Base-by-base conservation (phyloP, 2,329 filamentous ascomycete genomes). In the Aspergillus sp. region DNA sequence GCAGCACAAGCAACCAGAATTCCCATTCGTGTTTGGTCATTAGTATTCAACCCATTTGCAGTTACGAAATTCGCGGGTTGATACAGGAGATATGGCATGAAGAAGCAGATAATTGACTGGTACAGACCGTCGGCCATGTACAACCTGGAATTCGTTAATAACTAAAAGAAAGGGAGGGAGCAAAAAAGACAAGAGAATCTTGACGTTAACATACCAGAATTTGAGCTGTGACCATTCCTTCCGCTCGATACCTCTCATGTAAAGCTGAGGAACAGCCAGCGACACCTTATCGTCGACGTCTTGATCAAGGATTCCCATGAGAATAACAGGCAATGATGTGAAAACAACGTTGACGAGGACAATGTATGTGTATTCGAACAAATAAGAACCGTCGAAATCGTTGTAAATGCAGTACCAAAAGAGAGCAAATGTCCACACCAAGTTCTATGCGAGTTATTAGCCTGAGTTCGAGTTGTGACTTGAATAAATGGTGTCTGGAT, bases 331-430 rank as follows among this genome's bases (percentile, higher is more conserved):
- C 13, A 96, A 64, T 11, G 91, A 98, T 4, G 91, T 98, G 62
- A 98, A 98, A 36, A 88, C 83, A 57, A 98, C 68, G 65, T 96
- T 96, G 72, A 93, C 94, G 55, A 95, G 74, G 42, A 96, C 72
- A 51, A 98, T 94, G 64, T 96, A 98, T 24, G 86, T 93, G 67
- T 94, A 95, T 60, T 98, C 91, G 66, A 93, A 96, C 32, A 95
- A 77, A 57, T 95, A 96, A 28, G 88, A 89, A 59, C 89, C 86
- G 64, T 98, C 91, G 58, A 93, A 95, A 62, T 93, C 82, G 68
- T 83, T 86, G 63, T 82, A 98, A 34, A 94, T 85, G 57, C 93
- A 86, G 62, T 83, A 98, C 89, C 89, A 96, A 72, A 96, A 95
- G 37, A 98, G 82, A 27, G 82, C 75, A 54, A 95, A 89, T 1